Evolutionary conservation across 306 rosid genomes (phyloP).

Genomic region (Echinosophora koreensis): DNA sequence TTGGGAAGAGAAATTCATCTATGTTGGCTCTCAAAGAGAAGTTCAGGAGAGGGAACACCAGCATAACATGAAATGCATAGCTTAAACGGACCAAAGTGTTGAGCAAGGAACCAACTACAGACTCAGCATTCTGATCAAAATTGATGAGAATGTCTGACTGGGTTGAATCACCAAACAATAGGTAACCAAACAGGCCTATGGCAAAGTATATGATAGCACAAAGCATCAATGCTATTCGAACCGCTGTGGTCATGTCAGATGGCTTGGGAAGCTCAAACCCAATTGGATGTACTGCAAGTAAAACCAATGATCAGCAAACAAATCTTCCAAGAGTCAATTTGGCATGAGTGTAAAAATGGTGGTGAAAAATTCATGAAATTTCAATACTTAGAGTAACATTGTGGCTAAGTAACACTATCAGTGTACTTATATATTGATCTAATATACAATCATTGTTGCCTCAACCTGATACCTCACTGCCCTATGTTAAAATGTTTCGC

Average conservation of each 20-base stretch:
- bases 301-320: background rate
- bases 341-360: too few species aligned
- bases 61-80: constrained; percentile 83
- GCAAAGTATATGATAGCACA: constrained; percentile 75
- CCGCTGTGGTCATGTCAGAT: constrained; percentile 77
- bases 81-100: constrained; percentile 78
- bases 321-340: background rate
- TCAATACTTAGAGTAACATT: too few species aligned
- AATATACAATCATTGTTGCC: too few species aligned
- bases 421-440: too few species aligned
- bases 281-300: constrained; percentile 87
- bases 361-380: too few species aligned
- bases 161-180: constrained; percentile 85
- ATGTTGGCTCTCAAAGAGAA: constrained; percentile 80
- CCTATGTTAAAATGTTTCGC: too few species aligned
- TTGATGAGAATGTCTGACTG: constrained; percentile 79
- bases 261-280: constrained; percentile 82
- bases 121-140: constrained; percentile 66
- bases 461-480: too few species aligned
- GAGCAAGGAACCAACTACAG: constrained; percentile 70
- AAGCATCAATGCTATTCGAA: constrained; percentile 68
- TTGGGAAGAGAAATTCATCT: constrained; percentile 82
- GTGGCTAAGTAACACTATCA: too few species aligned
- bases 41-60: constrained; percentile 83
- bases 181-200: constrained; percentile 86